Percentiles rank a stretch among this genome's conserved stretches.
Conservation (phyloP, 2,329 filamentous ascomycete genomes). For the Cordyceps cateniannulata region DNA sequence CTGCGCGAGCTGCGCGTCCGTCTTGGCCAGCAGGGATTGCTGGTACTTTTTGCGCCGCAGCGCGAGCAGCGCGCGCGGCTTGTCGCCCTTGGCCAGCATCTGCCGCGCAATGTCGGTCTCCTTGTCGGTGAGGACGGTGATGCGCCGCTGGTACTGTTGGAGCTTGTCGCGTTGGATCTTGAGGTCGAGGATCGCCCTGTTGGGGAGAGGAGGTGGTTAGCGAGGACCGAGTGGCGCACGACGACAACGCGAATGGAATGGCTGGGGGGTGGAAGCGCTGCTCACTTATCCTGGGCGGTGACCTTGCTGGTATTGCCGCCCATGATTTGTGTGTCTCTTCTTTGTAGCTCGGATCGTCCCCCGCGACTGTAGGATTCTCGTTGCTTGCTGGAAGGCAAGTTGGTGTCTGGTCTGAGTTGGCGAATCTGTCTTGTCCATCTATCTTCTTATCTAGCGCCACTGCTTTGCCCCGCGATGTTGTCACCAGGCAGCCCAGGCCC, state of each 20-base stretch:
- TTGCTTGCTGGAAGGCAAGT: background rate
- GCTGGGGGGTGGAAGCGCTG: slow-evolving; percentile 13
- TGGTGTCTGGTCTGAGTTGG: background rate
- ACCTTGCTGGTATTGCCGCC: slow-evolving; percentile 51
- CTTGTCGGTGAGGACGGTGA: slow-evolving; percentile 75
- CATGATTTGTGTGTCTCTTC: slow-evolving; percentile 30
- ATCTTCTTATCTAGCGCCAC: background rate
- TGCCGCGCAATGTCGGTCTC: slow-evolving; percentile 82
- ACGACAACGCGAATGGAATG: slow-evolving; percentile 11
- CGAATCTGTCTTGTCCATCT: background rate
- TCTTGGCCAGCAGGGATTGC: slow-evolving; percentile 79
- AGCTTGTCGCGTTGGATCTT: slow-evolving; percentile 97
- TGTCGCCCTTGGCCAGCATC: slow-evolving; percentile 76
- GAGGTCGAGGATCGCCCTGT: slow-evolving; percentile 91
- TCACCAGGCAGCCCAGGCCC: background rate
- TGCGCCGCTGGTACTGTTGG: slow-evolving; percentile 89
- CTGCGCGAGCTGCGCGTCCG: slow-evolving; percentile 88
- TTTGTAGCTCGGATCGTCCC: background rate
- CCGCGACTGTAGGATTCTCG: background rate
- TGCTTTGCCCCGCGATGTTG: slow-evolving; percentile 6
- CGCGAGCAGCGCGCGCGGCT: slow-evolving; percentile 74
- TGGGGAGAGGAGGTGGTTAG: slow-evolving; percentile 4
- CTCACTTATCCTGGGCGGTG: slow-evolving; percentile 77
- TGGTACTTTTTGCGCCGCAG: slow-evolving; percentile 96
- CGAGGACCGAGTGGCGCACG: background rate